phyloP scores from a whole-genome alignment of 176 grass and related monocot genomes.

The Aegilops longissima region DNA sequence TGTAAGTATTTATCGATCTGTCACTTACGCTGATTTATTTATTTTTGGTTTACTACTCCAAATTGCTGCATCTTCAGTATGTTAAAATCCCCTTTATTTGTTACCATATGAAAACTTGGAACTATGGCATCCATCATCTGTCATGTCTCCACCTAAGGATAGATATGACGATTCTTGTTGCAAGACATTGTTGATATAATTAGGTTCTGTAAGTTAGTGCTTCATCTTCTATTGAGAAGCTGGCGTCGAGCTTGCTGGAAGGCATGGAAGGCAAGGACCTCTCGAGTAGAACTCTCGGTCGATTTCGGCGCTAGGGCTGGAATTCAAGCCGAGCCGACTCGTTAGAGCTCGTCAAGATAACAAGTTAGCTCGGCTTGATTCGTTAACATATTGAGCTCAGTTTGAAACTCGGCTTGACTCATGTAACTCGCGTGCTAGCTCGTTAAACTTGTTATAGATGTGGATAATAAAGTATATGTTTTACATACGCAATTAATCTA shows the following conservation, averaged over 20 bases:
- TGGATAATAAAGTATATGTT: background rate
- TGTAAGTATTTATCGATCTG: conserved; percentile 35
- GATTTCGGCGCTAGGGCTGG: too few relatives aligned
- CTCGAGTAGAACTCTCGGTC: background rate
- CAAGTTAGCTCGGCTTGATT: background rate
- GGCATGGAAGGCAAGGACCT: background rate
- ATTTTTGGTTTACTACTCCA: conserved; percentile 13
- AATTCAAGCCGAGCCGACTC: background rate
- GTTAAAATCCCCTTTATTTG: background rate
- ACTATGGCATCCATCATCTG: background rate
- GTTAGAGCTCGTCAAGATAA: background rate
- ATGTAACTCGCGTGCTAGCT: background rate
- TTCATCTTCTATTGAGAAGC: background rate
- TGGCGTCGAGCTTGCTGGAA: background rate
- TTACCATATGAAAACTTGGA: background rate
- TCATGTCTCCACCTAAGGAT: background rate
- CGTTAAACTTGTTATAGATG: background rate
- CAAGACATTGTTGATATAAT: background rate
- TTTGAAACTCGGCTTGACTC: background rate
- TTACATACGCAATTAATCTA: background rate
- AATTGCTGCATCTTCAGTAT: background rate
- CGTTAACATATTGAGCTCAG: background rate
- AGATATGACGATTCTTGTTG: background rate
- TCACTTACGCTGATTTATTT: background rate
- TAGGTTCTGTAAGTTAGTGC: background rate